Base-by-base conservation (phyloP, 2,329 filamentous ascomycete species). In the Setomelanomma holmii region DNA sequence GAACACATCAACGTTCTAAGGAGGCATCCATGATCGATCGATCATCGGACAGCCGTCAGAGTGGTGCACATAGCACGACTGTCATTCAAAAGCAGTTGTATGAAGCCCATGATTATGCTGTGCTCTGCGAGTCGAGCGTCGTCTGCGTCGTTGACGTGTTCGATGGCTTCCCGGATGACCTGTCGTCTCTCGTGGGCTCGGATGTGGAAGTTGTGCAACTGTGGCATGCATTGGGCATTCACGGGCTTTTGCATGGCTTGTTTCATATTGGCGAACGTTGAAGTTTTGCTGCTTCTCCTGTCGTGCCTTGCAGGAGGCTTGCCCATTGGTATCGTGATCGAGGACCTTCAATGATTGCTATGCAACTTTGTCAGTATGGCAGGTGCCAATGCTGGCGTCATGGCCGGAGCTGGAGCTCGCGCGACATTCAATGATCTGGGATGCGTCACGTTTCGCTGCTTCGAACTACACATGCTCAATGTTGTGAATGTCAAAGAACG, bases 201-300 rank as follows among this genome's bases (percentile, higher is more conserved):
- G 42, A 54, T 46, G 41, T 16, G 35, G 41, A 53, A n/a, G 35
- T 35, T 10, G 61, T 65, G 53, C 55, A 42, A 62, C 62, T 17
- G 20, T 41, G 43, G 42, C 42, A 49, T 54, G 60, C 58, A 47
- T 50, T 36, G 36, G 49, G 22, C 47, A 42, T 39, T 30, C 43
- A 56, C 45, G 56, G 48, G 52, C 45, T 52, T 45, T 35, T 58
- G 55, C 56, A 58, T 61, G 56, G 64, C 56, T 57, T 49, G 64
- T 66, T 67, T 63, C 62, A 66, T 40, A n/a, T 40, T 36, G 22
- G 38, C 34, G 20, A 45, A 51, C 50, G 52, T 50, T 53, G 49
- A 49, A 27, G 16, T 49, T 8, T 40, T 43, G 57, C 51, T 55
- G 44, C 53, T 53, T 54, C 55, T 57, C 38, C 48, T 54, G 58